Percentiles rank a stretch among this genome's conserved stretches.
phyloP scores from a whole-genome alignment of 2,329 filamentous ascomycete species.

The Cordyceps tenuipes region DNA sequence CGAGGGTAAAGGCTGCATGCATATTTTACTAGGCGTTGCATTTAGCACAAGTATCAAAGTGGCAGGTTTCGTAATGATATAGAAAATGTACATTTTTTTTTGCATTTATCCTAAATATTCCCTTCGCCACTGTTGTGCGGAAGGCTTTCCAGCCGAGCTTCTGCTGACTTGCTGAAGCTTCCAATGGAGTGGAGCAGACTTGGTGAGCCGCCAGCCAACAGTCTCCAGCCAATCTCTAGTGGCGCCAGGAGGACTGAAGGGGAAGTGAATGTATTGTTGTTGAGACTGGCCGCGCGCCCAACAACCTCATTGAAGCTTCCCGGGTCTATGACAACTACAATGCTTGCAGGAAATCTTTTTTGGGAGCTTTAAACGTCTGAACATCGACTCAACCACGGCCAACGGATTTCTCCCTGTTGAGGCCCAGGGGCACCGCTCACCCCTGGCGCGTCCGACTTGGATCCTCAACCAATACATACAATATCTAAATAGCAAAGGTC shows the following conservation, averaged over 20 bases:
- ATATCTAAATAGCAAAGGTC: no score
- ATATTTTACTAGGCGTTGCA: slow-evolving; percentile 6
- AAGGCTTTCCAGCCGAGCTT: neutral
- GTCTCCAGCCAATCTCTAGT: slow-evolving; percentile 11
- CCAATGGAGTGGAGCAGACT: slow-evolving; percentile 3
- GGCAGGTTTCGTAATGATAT: neutral
- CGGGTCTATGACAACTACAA: neutral
- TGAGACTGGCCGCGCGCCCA: neutral
- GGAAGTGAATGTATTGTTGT: neutral
- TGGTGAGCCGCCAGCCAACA: no score
- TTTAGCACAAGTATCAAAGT: neutral
- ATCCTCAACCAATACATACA: no score
- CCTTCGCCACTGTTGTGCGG: no score
- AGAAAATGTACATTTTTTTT: neutral
- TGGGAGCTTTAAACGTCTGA: neutral
- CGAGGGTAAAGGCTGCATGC: neutral
- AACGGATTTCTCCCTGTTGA: slow-evolving; percentile 5
- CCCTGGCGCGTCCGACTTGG: no score
- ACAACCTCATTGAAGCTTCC: neutral
- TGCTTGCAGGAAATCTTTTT: neutral
- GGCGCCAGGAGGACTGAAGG: neutral
- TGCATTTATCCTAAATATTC: neutral
- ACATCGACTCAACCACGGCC: neutral
- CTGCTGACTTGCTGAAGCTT: neutral
- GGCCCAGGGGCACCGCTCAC: neutral